Percentiles rank a stretch among this genome's conserved stretches.
Conservation (phyloP, 495 filamentous ascomycete species). For the Daldinia vernicosa region DNA sequence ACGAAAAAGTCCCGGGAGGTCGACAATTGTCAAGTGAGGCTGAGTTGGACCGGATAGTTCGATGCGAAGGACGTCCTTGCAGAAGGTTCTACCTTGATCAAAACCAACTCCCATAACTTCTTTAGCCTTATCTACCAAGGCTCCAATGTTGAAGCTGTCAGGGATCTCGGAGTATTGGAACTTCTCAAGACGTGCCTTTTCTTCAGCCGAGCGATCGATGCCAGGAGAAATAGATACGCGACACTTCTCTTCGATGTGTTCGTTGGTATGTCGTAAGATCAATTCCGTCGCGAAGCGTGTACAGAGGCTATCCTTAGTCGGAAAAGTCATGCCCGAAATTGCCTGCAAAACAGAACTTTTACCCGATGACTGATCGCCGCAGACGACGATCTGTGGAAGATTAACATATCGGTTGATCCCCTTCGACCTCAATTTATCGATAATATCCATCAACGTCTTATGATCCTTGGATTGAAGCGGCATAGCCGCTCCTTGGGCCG, state of each 20-base stretch:
- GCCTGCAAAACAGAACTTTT: conserved; percentile 80
- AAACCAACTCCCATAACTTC: conserved; percentile 61
- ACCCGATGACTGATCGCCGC: conserved; percentile 73
- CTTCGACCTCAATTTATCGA: conserved; percentile 64
- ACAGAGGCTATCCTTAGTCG: conserved; percentile 67
- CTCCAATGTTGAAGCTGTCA: conserved; percentile 47
- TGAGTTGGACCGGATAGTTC: conserved; percentile 70
- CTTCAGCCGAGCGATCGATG: conserved; percentile 28
- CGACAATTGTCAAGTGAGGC: conserved; percentile 74
- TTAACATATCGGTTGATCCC: conserved; percentile 65
- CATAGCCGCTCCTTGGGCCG: not conserved
- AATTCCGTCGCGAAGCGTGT: conserved; percentile 74
- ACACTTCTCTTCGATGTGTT: conserved; percentile 44
- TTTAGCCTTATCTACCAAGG: conserved; percentile 61
- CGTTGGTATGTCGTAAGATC: conserved; percentile 55
- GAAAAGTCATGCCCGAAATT: conserved; percentile 75
- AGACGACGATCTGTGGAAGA: conserved; percentile 74
- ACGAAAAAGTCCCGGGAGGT: conserved; percentile 73
- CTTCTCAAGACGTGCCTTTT: conserved; percentile 37
- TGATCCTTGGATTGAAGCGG: conserved; percentile 52
- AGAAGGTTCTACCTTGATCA: conserved; percentile 57
- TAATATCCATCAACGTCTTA: conserved; percentile 61
- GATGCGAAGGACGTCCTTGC: conserved; percentile 72
- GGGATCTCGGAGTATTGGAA: conserved; percentile 43
- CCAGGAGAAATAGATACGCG: conserved; percentile 58